These are phyloP conservation scores for Cicer judaicum DNA, from an alignment of 306 rosid genomes.

Conservation along the genomic window DNA sequence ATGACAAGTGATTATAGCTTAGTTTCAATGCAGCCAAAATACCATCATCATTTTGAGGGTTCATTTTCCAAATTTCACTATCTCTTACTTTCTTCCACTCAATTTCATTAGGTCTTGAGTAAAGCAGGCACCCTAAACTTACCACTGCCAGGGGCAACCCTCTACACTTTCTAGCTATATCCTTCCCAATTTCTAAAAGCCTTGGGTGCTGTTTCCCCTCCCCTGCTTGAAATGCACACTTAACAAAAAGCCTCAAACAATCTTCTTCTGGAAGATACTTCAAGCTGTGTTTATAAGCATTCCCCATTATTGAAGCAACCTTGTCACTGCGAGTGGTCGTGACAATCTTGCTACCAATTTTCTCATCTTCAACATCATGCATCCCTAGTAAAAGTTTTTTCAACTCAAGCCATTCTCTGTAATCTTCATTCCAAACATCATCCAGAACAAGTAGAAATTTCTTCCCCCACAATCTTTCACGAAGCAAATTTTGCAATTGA, in stretches of 20 bases:
- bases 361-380: neutral
- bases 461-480: slow-evolving; percentile 5
- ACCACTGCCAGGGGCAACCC: slow-evolving; percentile 44
- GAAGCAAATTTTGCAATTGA: slow-evolving; percentile 17
- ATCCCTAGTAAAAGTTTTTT: slow-evolving; percentile 20
- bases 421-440: slow-evolving; percentile 41
- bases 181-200: slow-evolving; percentile 41
- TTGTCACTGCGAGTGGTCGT: slow-evolving; percentile 33
- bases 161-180: slow-evolving; percentile 40
- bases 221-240: slow-evolving; percentile 36
- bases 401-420: slow-evolving; percentile 30
- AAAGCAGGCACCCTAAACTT: slow-evolving; percentile 37
- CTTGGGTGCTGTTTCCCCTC: slow-evolving; percentile 25
- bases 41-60: slow-evolving; percentile 35
- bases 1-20: slow-evolving; percentile 38
- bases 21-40: slow-evolving; percentile 41
- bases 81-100: slow-evolving; percentile 43
- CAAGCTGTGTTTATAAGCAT: slow-evolving; percentile 35
- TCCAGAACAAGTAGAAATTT: slow-evolving; percentile 30
- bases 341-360: slow-evolving; percentile 14
- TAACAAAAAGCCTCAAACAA: slow-evolving; percentile 37
- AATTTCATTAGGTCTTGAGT: slow-evolving; percentile 5
- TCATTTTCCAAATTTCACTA: slow-evolving; percentile 40
- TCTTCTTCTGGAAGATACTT: slow-evolving; percentile 41
- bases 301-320: slow-evolving; percentile 42